Conservation (phyloP, 176 grass and related monocot genomes). For the Hordeum marinum region DNA sequence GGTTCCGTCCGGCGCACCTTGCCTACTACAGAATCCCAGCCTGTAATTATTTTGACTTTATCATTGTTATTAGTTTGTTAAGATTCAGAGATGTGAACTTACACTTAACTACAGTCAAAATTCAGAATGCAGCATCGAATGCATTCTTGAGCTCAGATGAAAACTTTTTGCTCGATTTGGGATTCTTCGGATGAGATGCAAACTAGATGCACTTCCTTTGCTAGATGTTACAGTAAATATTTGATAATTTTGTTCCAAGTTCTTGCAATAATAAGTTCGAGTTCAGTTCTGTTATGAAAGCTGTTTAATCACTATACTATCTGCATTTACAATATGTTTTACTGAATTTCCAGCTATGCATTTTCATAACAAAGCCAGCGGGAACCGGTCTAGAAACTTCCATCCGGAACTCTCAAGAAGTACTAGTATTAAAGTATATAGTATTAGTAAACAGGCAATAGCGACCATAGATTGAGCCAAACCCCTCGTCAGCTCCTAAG, state of each 20-base stretch:
- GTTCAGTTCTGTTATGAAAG: neutral
- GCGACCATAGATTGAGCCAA: conserved; percentile 18
- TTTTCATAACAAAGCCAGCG: neutral
- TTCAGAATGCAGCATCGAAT: neutral
- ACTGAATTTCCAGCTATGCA: neutral
- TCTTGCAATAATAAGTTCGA: too few relatives aligned
- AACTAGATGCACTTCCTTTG: neutral
- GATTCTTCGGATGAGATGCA: conserved; percentile 4
- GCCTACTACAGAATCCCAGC: neutral
- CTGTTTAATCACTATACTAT: neutral
- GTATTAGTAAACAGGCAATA: conserved; percentile 9
- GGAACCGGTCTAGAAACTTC: conserved; percentile 6
- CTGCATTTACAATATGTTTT: neutral
- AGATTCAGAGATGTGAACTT: neutral
- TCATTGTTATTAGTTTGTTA: neutral
- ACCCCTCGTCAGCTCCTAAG: conserved; percentile 16
- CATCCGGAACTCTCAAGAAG: neutral
- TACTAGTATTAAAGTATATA: neutral
- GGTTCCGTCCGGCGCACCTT: neutral
- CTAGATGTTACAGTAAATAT: neutral
- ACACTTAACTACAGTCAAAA: neutral
- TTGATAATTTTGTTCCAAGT: too few relatives aligned
- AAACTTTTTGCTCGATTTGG: neutral
- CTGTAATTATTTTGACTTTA: neutral
- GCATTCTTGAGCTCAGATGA: neutral